Conservation (phyloP, 1,284 basidiomycete species). For the Boletus mariae region DNA sequence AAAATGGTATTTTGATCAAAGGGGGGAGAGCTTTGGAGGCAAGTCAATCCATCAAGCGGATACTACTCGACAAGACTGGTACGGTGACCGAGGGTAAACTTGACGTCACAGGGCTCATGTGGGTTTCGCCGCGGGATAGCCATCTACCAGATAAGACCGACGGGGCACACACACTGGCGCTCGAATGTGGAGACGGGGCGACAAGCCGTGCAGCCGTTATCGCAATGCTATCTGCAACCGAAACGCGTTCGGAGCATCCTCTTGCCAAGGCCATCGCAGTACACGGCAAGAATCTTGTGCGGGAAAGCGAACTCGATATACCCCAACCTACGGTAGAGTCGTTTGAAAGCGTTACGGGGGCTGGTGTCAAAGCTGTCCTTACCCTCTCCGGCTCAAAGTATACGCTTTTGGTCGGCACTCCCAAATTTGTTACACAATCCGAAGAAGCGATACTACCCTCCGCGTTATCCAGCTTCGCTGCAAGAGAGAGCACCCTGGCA, state of each 20-base stretch:
- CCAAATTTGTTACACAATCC: conserved; percentile 61
- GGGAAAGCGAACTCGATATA: conserved; percentile 34
- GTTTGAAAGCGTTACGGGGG: conserved; percentile 88
- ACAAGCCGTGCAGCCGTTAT: conserved; percentile 65
- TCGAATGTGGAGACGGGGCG: conserved; percentile 56
- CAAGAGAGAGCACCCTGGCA: conserved; percentile 65
- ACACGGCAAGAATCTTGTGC: conserved; percentile 71
- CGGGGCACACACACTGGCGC: conserved; percentile 43
- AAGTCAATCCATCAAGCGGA: conserved; percentile 74
- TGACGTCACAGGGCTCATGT: conserved; percentile 68
- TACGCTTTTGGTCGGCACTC: conserved; percentile 72
- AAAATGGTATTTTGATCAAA: conserved; percentile 98
- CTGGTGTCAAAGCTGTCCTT: conserved; percentile 78
- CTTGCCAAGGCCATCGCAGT: conserved; percentile 88
- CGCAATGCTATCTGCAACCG: conserved; percentile 81
- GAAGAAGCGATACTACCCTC: conserved; percentile 52
- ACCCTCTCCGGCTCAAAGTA: conserved; percentile 45
- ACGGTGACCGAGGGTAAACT: conserved; percentile 91
- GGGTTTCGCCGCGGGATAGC: conserved; percentile 54
- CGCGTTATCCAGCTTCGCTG: conserved; percentile 60
- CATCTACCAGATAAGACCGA: conserved; percentile 32
- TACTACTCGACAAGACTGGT: conserved; percentile 97
- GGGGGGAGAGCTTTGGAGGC: conserved; percentile 94
- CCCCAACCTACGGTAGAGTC: conserved; percentile 48
- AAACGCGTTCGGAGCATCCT: conserved; percentile 93